These are phyloP conservation scores for Stephanodiscus minutulus DNA, from an alignment of 108 stramenopile species.

Conservation along the genomic window DNA sequence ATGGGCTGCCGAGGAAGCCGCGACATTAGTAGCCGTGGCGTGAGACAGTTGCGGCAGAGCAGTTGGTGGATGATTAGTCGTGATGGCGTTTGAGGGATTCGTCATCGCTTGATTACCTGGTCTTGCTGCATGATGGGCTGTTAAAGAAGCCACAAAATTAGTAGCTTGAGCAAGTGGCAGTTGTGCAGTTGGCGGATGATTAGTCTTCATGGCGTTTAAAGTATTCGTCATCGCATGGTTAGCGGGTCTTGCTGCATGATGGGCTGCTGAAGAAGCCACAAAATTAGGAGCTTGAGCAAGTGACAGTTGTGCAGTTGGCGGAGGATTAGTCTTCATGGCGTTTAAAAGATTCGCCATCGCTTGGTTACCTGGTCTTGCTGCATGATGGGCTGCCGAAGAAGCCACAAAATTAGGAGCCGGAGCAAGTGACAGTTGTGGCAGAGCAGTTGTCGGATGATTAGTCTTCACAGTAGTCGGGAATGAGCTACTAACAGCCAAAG, in stretches of 20 bases:
- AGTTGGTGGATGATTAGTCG: no score
- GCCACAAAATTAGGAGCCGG: neutral
- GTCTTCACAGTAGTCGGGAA: neutral
- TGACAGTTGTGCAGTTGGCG: neutral
- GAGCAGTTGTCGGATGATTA: neutral
- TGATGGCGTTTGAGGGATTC: neutral
- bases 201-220: slow-evolving; percentile 1
- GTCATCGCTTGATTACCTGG: neutral
- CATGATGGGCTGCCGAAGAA: neutral
- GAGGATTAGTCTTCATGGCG: neutral
- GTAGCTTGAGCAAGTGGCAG: no score
- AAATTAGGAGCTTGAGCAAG: neutral
- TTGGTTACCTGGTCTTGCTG: neutral
- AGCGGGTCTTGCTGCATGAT: neutral
- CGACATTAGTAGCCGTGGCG: neutral
- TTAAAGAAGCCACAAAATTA: neutral
- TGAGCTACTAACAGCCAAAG: neutral
- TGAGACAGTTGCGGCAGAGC: no score
- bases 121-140: neutral
- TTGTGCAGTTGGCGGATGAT: neutral
- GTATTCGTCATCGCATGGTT: neutral
- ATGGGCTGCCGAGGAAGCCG: slow-evolving; percentile 1
- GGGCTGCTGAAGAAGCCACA: neutral
- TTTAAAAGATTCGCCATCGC: neutral
- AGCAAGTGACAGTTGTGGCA: neutral